A percentile compares a stretch with the other conserved stretches of the same genome.
Conservation (phyloP, 2,329 filamentous ascomycete genomes). For the Xylariaceae sp. region DNA sequence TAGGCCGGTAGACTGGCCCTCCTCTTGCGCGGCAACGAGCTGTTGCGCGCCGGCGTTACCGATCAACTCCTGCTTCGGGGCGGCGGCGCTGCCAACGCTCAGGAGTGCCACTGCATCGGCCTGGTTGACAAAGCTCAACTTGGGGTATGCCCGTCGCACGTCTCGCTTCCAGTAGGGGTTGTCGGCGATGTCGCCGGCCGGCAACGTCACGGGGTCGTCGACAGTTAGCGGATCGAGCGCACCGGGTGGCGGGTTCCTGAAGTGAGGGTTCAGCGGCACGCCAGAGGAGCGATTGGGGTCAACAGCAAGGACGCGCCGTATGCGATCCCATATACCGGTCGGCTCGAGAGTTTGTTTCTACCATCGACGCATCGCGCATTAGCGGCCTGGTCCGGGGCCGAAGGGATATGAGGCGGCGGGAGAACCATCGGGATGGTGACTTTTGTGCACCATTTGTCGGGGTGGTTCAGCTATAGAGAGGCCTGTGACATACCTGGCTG, state of each 20-base stretch:
- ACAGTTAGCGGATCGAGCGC: conserved; percentile 63
- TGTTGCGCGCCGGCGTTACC: conserved; percentile 63
- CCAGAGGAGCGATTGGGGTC: conserved; percentile 87
- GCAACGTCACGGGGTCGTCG: conserved; percentile 75
- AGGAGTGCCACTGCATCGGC: conserved; percentile 80
- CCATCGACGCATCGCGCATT: background rate
- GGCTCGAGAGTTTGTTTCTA: conserved; percentile 97
- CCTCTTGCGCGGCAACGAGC: conserved; percentile 68
- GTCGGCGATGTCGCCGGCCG: conserved; percentile 82
- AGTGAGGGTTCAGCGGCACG: conserved; percentile 87
- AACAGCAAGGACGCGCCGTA: conserved; percentile 73
- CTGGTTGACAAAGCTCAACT: conserved; percentile 73
- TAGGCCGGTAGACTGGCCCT: conserved; percentile 61
- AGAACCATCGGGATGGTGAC: background rate
- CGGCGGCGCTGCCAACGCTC: conserved; percentile 72
- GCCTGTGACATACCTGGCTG: conserved; percentile 46
- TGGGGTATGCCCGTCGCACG: conserved; percentile 72
- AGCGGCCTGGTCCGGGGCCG: conserved; percentile 13
- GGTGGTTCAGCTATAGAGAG: background rate
- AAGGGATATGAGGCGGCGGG: background rate
- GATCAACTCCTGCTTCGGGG: conserved; percentile 77
- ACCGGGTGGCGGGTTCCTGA: conserved; percentile 79
- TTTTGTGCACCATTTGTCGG: conserved; percentile 4
- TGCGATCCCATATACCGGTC: conserved; percentile 75
- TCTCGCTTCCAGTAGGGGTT: conserved; percentile 98